Base-by-base conservation (phyloP, 2,329 filamentous ascomycete genomes). In the Hortaea werneckii region DNA sequence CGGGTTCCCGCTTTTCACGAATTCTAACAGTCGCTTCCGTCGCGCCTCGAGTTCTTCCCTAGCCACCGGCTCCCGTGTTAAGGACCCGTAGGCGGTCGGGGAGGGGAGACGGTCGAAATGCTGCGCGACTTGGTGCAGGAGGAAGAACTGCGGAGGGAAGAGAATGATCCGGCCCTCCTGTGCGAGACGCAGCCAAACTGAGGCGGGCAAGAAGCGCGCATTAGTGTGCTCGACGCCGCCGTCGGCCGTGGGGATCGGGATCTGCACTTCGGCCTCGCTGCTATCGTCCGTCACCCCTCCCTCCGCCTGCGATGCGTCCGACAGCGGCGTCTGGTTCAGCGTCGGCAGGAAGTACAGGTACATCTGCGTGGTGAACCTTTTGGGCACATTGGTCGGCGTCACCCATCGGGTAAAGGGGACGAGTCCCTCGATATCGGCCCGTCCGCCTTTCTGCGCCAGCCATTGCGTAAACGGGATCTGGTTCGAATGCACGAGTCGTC, bases 341-440 rank as follows among this genome's bases (percentile, higher is more conserved):
- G 60, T 57, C 0, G 88, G 88, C 2, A 95, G 74, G 65, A 94
- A 82, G 66, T 95, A 95, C 8, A 96, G 65, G 67, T 96, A 98
- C 90, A 96, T 96, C 62, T 95, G 89, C 0, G 90, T 95, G 0
- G 85, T 87, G 68, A 94, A 98, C 40, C 92, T 78, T 56, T 82
- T 87, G 0, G 80, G 77, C 1, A 83, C 70, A 50, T 77, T 79
- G 0, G 72, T 66, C 0, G 90, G 90, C 2, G 92, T 96, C 46
- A 96, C 75, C 92, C 92, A 96, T 45, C 87, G 79, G 0, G 89
- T 95, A 60, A 94, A 95, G 0, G 89, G 87, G 6, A 86, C 70
- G 3, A 95, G 69, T 34, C 74, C 71, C 1, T 82, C 82, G 44
- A 74, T 74, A 63, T 94, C 87, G 3, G 81, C 68, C 8, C 73